Percentiles rank a stretch among this genome's conserved stretches.
These are phyloP conservation scores for Physaria fendleri DNA, from an alignment of 345 rosid species.

Conservation along the genomic window DNA sequence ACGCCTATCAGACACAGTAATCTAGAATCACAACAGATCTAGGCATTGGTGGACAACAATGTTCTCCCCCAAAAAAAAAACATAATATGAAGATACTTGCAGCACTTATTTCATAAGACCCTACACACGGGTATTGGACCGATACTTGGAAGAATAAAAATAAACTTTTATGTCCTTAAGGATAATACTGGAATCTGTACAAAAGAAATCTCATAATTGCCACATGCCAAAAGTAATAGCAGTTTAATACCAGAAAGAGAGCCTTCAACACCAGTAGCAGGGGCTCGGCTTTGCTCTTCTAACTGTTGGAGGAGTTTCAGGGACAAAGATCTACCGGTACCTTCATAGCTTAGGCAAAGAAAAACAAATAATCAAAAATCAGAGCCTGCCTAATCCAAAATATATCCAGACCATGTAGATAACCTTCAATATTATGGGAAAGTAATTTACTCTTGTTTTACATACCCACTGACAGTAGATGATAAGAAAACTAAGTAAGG, in stretches of 20 bases:
- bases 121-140: neutral
- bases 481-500: conserved; percentile 94
- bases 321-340: conserved; percentile 96
- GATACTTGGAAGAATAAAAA: conserved; percentile 48
- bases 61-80: neutral
- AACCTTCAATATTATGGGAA: conserved; percentile 13
- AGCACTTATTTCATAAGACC: neutral
- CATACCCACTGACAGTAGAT: conserved; percentile 97
- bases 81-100: neutral
- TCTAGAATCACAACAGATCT: conserved; percentile 8
- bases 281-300: conserved; percentile 75
- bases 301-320: conserved; percentile 85
- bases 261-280: conserved; percentile 56
- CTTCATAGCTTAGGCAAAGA: conserved; percentile 65
- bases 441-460: neutral
- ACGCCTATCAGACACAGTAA: neutral
- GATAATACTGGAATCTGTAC: conserved; percentile 2
- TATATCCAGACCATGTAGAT: neutral
- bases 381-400: neutral
- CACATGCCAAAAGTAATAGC: conserved; percentile 15
- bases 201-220: neutral
- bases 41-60: neutral
- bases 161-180: conserved; percentile 21
- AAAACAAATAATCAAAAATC: conserved; percentile 1
- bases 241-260: conserved; percentile 56